Evolutionary conservation across 495 filamentous ascomycete genomes (phyloP), one percentile per base, ranked within the genome.

Genomic region (Diplogelasinospora grovesii): DNA sequence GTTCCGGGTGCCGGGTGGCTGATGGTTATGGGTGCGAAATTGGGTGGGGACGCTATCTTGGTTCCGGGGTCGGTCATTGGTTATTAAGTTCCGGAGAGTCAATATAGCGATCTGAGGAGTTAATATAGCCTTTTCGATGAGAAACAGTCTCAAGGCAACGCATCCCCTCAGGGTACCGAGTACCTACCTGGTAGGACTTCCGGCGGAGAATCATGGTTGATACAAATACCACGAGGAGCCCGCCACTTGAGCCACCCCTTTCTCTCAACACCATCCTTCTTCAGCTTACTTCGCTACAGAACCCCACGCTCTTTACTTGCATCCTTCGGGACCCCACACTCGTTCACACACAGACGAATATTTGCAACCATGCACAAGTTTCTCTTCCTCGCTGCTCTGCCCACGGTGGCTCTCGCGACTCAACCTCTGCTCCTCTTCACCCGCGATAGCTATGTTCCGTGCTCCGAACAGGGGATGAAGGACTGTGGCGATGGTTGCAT

Each of bases 311-410:
- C 19, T 36, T 26, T 28, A 16, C 22, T 13, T 25, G 15, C 28
- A 36, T 42, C 47, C 47, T 33, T 49, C 42, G 47, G 47, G 47
- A 45, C 43, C 23, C 19, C 8, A 37, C 47, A 11, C 13, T 50
- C 48, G 20, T 41, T 50, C 32, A 34, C 13, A 18, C 16, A 43
- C 14, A 9, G 20, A 50, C 41, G 28, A 22, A 31, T 36, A 5
- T 36, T 36, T n/a, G 15, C 6, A 21, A 35, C 16, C 8, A 50
- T 46, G 48, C 38, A 35, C 35, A 46, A 42, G 20, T 20, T 39
- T 14, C 16, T 50, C 28, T n/a, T 46, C 22, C 39, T 50, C 22
- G 48, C 38, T 28, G 32, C 45, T 21, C 39, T 50, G 38, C 48
- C 48, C 42, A 29, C 39, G 19, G 48, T 29, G 14, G 25, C 34